A percentile compares a stretch with the other conserved stretches of the same genome.
Conservation (phyloP, 108 stramenopile species). For the Parietichytrium sp. region DNA sequence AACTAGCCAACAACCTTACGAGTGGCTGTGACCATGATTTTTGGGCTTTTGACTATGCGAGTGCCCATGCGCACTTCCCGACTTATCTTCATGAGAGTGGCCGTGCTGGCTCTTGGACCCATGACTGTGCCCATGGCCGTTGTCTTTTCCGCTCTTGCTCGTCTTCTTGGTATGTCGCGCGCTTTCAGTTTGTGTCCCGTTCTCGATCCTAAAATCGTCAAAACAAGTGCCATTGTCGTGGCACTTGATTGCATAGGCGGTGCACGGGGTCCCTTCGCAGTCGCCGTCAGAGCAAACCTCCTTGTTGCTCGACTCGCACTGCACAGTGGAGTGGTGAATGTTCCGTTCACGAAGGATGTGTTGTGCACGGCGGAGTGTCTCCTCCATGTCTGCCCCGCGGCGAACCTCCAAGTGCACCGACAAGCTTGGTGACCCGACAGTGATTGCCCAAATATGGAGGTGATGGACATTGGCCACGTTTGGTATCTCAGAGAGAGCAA, state of each 20-base stretch:
- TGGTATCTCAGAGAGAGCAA: conserved; percentile 60
- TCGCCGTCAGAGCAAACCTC: background rate
- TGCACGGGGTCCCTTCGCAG: conserved; percentile 19
- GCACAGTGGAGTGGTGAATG: conserved; percentile 53
- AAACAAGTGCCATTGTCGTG: background rate
- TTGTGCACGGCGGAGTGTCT: background rate
- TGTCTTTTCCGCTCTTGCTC: no score
- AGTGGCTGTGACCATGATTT: no score
- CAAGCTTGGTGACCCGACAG: conserved; percentile 46
- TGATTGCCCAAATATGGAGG: conserved; percentile 83
- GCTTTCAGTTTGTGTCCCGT: no score
- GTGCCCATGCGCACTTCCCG: no score
- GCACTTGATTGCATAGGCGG: background rate
- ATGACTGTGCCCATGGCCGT: no score
- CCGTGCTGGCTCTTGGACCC: no score
- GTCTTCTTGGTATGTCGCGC: no score
- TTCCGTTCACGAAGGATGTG: background rate
- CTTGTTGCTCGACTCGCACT: conserved; percentile 31
- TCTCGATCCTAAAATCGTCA: no score
- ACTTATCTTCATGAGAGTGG: no score
- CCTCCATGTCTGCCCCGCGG: conserved; percentile 55
- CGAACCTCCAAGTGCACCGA: conserved; percentile 55
- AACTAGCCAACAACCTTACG: no score
- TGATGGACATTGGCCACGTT: conserved; percentile 80
- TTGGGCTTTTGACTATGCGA: no score